Evolutionary conservation across 2,329 filamentous ascomycete species (phyloP), one percentile per base, ranked within the genome.

Genomic region (Plenodomus lindquistii): DNA sequence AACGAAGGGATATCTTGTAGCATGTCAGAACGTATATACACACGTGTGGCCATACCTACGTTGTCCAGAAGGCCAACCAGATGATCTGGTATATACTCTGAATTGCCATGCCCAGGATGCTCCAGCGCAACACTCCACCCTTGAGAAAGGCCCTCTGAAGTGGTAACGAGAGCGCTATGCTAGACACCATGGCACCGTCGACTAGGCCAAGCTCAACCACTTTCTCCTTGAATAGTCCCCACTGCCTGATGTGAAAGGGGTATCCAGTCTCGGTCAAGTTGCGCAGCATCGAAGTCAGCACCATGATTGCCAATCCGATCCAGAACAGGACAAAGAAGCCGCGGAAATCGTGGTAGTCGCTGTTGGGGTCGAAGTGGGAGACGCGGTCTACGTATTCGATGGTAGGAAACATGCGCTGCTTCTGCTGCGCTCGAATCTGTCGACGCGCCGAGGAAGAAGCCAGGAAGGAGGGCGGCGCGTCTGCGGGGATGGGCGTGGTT

Each of bases 291-390:
- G 89, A 89, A 2, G 93, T 97, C 54, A 96, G 87, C 63, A 92
- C 91, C 92, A 99, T 96, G 72, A 99, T 96, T 60, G 89, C 90
- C 50, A 99, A 80, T 9, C 91, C 91, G 57, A 99, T 93, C 94
- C 94, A 99, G 76, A 99, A 99, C 31, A 99, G 83, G 44, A 94
- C 90, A 76, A 97, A 99, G 81, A 99, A 99, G 68, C 94, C 94
- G 63, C 91, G 85, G 71, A 99, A 99, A 73, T 99, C 91, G 65
- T 86, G 86, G 71, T 97, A 92, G 65, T 96, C 91, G 73, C 89
- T 96, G 41, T 84, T 82, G 0, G 92, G 91, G 68, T 99, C 94
- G 70, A 99, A 96, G 75, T 99, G 93, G 16, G 93, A 97, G 18
- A 97, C 87, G 48, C 94, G 88, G 51, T 88, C 87, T 35, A 89